These are phyloP conservation scores for Exophiala bonariae DNA, from an alignment of 2,329 filamentous ascomycete species.

Conservation along the genomic window DNA sequence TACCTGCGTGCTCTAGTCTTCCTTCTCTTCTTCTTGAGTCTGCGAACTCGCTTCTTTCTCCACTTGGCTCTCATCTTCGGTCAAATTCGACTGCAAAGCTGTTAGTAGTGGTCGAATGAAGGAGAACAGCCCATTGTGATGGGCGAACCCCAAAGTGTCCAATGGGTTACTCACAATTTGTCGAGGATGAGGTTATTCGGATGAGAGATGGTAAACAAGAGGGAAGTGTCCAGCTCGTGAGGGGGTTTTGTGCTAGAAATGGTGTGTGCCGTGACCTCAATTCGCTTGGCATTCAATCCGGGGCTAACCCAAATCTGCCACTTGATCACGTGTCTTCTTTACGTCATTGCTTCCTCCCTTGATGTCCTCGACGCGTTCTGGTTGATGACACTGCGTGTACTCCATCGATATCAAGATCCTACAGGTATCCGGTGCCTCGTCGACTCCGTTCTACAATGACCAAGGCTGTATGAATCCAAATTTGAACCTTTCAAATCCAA, in stretches of 20 bases:
- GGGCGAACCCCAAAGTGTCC: conserved; percentile 6
- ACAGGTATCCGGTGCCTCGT: no score
- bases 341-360: no score
- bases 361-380: no score
- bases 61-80: conserved; percentile 85
- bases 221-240: conserved; percentile 3
- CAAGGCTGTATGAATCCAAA: no score
- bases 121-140: background rate
- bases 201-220: conserved; percentile 16
- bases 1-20: conserved; percentile 98
- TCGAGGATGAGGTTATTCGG: conserved; percentile 24
- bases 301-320: background rate
- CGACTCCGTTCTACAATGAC: no score
- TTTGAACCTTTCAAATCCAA: no score
- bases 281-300: background rate
- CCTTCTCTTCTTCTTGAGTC: conserved; percentile 99
- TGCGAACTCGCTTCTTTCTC: conserved; percentile 99
- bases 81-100: conserved; percentile 17
- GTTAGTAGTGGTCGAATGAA: conserved; percentile 7
- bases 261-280: background rate
- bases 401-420: no score
- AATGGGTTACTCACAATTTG: conserved; percentile 5
- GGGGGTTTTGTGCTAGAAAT: background rate
- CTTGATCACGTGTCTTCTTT: background rate
- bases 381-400: background rate